phyloP scores from a whole-genome alignment of 2,329 filamentous ascomycete species.

The Aspergillus sp. region DNA sequence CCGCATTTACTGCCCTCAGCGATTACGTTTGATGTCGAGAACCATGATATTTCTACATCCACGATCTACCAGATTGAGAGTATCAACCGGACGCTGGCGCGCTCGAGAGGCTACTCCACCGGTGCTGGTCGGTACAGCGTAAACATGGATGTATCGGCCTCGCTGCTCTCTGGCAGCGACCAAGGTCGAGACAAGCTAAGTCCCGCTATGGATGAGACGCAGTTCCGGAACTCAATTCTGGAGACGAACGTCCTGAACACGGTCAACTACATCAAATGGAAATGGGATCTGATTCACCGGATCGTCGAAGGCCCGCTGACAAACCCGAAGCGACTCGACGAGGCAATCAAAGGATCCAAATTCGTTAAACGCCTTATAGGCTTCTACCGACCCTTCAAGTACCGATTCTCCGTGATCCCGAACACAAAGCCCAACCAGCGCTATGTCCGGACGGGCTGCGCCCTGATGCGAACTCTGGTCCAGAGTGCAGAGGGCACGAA shows the following conservation, averaged over 20 bases:
- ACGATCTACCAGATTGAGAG: slow-evolving; percentile 98
- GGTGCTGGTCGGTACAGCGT: slow-evolving; percentile 34
- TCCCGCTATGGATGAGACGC: slow-evolving; percentile 55
- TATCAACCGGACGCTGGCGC: slow-evolving; percentile 84
- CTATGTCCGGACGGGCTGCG: slow-evolving; percentile 83
- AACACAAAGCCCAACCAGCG: slow-evolving; percentile 91
- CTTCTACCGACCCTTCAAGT: slow-evolving; percentile 96
- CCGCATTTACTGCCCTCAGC: slow-evolving; percentile 76
- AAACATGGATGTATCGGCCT: slow-evolving; percentile 39
- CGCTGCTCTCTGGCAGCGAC: slow-evolving; percentile 28
- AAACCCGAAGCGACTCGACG: slow-evolving; percentile 83
- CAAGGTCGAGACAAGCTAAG: slow-evolving; percentile 49
- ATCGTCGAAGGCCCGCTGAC: slow-evolving; percentile 89
- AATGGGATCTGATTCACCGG: slow-evolving; percentile 86
- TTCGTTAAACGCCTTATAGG: slow-evolving; percentile 92
- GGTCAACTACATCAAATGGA: slow-evolving; percentile 91
- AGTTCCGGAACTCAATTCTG: slow-evolving; percentile 53
- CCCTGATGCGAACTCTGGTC: slow-evolving; percentile 75
- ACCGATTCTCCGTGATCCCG: slow-evolving; percentile 80
- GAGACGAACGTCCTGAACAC: slow-evolving; percentile 80
- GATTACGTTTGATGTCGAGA: slow-evolving; percentile 60
- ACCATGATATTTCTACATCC: slow-evolving; percentile 71
- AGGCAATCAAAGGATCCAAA: slow-evolving; percentile 89
- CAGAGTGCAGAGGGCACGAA: slow-evolving; percentile 76
- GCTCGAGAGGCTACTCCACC: slow-evolving; percentile 52